Evolutionary conservation across 164 flowering plant species (phyloP), one percentile per base, ranked within the genome.

Genomic region (Magnolia sinica): DNA sequence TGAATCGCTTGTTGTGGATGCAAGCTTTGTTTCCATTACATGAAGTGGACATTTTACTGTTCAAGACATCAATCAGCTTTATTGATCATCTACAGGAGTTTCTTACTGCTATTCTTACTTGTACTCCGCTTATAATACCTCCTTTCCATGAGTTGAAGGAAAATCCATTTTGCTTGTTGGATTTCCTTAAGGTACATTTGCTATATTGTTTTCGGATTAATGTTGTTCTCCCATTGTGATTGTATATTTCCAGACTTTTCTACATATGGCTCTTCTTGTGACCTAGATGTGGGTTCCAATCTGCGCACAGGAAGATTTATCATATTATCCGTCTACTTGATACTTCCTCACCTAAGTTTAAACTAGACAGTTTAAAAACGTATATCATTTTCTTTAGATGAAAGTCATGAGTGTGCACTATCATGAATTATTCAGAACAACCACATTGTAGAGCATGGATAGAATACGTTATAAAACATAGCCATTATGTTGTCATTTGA

Each of bases 11-110:
- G 85, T 74, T 82, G 63, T 96, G 99, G 99, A 92, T 96, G 99
- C 89, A 91, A 86, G 87, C 87, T 72, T 59, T 83, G 75, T 92
- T 86, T 87, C 98, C 99, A 24, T 52, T 89, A 65, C 58, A 51
- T 16, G 89, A 80, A 76, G 86, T 81, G 74, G 98, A 96, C 45
- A n/a, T 80, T 76, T 67, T 90, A 55, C 72, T 93, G 76, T 96
- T 96, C 87, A 96, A 93, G 86, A 92, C 99, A 80, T 77, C 97
- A 14, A 82, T 89, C 80, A 88, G 97, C 85, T 96, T 96, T 83
- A 72, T 96, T 80, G 99, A 96, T 74, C 99, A 96, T 86, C 77
- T 96, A 65, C 99, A 96, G 83, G 98, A 93, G 80, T 85, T 96
- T 81, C 85, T 96, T 67, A 80, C 85, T 79, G 87, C 96, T 72